A percentile compares a stretch with the other conserved stretches of the same genome.
phyloP scores from a whole-genome alignment of 805 yeast species.

The Sugiyamaella boreocaroliniensis region DNA sequence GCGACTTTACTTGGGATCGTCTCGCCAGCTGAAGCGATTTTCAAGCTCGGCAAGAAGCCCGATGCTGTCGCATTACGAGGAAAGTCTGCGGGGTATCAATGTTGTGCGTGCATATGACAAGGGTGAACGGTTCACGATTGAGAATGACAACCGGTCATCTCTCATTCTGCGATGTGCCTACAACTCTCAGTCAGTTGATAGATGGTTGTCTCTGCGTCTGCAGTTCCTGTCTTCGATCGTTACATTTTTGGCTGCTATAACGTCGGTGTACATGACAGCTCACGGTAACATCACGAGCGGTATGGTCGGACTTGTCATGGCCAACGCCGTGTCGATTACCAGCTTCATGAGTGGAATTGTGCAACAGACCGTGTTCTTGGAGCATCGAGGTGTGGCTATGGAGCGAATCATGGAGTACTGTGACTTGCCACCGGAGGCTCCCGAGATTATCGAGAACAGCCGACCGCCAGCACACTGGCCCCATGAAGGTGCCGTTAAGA shows the following conservation, averaged over 20 bases:
- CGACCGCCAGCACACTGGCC: conserved; percentile 72
- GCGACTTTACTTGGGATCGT: conserved; percentile 53
- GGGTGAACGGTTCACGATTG: conserved; percentile 47
- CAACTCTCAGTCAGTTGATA: conserved; percentile 72
- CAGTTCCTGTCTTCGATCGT: conserved; percentile 56
- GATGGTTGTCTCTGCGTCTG: conserved; percentile 88
- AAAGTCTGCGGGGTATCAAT: conserved; percentile 64
- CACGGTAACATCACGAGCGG: conserved; percentile 68
- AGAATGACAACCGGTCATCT: conserved; percentile 45
- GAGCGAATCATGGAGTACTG: conserved; percentile 39
- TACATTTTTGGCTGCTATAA: conserved; percentile 49
- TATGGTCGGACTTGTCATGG: conserved; percentile 77
- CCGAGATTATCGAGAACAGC: conserved; percentile 48
- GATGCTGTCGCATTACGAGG: conserved; percentile 72
- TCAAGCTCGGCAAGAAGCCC: conserved; percentile 65
- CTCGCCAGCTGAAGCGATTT: conserved; percentile 71
- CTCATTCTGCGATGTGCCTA: conserved; percentile 74
- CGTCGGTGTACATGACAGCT: conserved; percentile 43
- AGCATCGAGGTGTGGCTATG: conserved; percentile 81
- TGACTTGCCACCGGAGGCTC: conserved; percentile 50
- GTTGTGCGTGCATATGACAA: conserved; percentile 72
- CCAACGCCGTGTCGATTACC: conserved; percentile 77
- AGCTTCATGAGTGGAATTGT: conserved; percentile 85
- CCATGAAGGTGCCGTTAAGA: conserved; percentile 52
- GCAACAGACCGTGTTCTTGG: conserved; percentile 86